Evolutionary conservation across 768 basidiomycete species (phyloP).

Genomic region (Lactarius hengduanensis): DNA sequence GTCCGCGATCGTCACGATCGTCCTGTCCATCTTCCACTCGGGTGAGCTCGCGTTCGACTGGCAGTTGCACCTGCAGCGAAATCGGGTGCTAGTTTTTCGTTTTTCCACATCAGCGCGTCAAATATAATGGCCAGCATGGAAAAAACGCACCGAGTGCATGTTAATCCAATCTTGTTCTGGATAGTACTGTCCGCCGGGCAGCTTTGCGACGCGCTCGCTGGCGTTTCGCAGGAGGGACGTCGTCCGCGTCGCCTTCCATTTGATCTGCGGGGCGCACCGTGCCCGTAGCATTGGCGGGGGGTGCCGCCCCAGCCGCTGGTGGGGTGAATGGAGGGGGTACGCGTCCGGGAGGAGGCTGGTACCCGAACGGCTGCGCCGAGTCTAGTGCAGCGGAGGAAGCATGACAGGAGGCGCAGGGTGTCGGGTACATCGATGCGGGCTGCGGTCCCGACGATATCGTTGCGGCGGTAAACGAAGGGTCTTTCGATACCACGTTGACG

Average conservation of each 20-base stretch:
- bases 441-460: conserved; percentile 91
- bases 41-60: conserved; percentile 78
- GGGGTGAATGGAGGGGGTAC: conserved; percentile 52
- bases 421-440: conserved; percentile 70
- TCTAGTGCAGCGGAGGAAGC: conserved; percentile 80
- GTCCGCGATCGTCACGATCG: conserved; percentile 72
- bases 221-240: conserved; percentile 80
- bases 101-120: neutral
- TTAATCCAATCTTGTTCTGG: conserved; percentile 87
- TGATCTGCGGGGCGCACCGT: conserved; percentile 79
- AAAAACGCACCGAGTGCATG: conserved; percentile 72
- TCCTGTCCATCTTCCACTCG: conserved; percentile 91
- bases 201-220: conserved; percentile 82
- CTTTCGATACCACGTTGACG: conserved; percentile 41
- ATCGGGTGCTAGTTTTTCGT: conserved; percentile 65
- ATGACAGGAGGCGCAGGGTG: conserved; percentile 61
- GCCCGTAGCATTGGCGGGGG: conserved; percentile 55
- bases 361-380: conserved; percentile 75
- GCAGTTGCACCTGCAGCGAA: conserved; percentile 80
- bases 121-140: conserved; percentile 1
- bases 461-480: conserved; percentile 71
- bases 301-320: conserved; percentile 41
- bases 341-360: conserved; percentile 54
- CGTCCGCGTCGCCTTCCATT: conserved; percentile 66
- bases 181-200: conserved; percentile 81